Evolutionary conservation across 768 basidiomycete genomes (phyloP), one percentile per base, ranked within the genome.

Genomic region (Kwoniella dejecticola): DNA sequence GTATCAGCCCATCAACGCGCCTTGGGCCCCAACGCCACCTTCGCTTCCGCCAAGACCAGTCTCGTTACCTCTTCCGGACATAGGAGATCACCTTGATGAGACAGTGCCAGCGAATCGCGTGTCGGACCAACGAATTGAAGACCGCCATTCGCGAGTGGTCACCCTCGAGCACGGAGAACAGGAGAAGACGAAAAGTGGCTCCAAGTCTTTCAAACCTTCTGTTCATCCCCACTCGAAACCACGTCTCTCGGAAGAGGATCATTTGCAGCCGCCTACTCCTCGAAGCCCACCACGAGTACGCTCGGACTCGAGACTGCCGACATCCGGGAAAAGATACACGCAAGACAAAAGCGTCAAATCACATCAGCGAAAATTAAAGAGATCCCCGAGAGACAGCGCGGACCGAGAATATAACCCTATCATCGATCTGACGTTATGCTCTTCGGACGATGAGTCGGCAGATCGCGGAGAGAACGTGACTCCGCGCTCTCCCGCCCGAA

Each of bases 401-500:
- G 60, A 41, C 17, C 42, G 29, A 29, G 61, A 55, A 6, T 62
- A n/a, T 10, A 40, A 13, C 15, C 60, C 60, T 12, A 24, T 62
- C 41, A 60, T 60, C 29, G 58, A 60, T 46, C 42, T 60, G 26
- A 60, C 41, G 3, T 5, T 40, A 15, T 54, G 36, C 30, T 40
- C 36, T 17, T 54, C 52, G 17, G 52, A 52, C 5, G 50, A 30
- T 19, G 36, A 40, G 11, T 54, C 33, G 26, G 21, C 21, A 4
- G 12, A 21, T 36, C 33, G 15, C 7, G 36, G 36, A 24, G 26
- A 23, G 19, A 40, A 31, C 7, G 19, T 69, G 38, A 72, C 71
- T 19, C 49, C 63, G 13, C 60, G 66, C 1, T 72, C 71, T 40
- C 42, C 57, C 4, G 62, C 63, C 1, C 60, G 71, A 4, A 60